These are phyloP conservation scores for Fusarium oligoseptatum DNA, from an alignment of 2,329 filamentous ascomycete species.

Conservation along the genomic window DNA sequence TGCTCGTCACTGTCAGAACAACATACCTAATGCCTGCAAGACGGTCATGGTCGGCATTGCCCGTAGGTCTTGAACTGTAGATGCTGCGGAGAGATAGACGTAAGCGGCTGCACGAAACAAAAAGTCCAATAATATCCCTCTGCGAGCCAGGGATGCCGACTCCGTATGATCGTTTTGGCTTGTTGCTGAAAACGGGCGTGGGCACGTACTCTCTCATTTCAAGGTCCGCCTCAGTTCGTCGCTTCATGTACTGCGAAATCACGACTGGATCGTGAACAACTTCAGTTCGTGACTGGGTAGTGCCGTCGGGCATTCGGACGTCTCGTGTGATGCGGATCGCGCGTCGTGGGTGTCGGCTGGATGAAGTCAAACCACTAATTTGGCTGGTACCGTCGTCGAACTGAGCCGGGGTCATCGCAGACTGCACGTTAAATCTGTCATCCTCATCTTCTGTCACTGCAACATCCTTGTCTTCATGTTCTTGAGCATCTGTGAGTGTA, in stretches of 20 bases:
- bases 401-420: constrained; percentile 75
- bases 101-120: constrained; percentile 55
- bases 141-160: constrained; percentile 48
- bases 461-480: constrained; percentile 74
- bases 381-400: constrained; percentile 85
- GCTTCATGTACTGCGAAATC: constrained; percentile 88
- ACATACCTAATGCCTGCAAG: constrained; percentile 59
- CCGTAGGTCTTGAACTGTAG: constrained; percentile 63
- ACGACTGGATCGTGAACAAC: constrained; percentile 85
- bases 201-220: constrained; percentile 78
- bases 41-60: constrained; percentile 65
- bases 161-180: constrained; percentile 35
- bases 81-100: constrained; percentile 59
- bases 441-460: constrained; percentile 71
- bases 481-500: constrained; percentile 79
- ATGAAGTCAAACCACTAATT: constrained; percentile 75
- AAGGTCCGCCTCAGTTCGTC: constrained; percentile 78
- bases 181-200: constrained; percentile 8
- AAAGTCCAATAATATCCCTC: constrained; percentile 51
- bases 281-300: constrained; percentile 74
- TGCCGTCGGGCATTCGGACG: constrained; percentile 58
- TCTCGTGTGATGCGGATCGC: constrained; percentile 80
- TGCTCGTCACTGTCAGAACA: background rate
- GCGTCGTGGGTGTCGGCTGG: constrained; percentile 77
- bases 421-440: constrained; percentile 79